phyloP scores from a whole-genome alignment of 768 basidiomycete species.

The Pholiota molesta region DNA sequence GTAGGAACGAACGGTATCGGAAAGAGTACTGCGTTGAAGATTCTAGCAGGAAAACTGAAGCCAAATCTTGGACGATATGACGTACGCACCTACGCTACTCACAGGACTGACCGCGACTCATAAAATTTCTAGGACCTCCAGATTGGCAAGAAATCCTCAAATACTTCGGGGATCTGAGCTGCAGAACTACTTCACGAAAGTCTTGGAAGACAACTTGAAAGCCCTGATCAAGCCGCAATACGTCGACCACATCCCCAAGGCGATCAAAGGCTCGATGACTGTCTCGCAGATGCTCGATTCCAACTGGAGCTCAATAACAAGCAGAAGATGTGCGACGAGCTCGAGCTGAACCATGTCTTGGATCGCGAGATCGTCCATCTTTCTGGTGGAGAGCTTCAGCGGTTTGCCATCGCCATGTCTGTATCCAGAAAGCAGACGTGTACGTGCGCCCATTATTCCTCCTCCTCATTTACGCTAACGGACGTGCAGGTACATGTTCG shows the following conservation, averaged over 20 bases:
- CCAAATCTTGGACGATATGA: constrained; percentile 98
- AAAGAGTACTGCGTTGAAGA: constrained; percentile 97
- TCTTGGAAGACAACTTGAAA: constrained; percentile 97
- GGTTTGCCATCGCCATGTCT: constrained; percentile 98
- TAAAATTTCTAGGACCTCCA: constrained; percentile 70
- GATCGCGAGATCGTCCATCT: constrained; percentile 84
- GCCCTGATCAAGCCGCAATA: constrained; percentile 99
- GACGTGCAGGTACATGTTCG: constrained; percentile 88
- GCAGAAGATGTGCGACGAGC: constrained; percentile 78
- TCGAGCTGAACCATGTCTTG: constrained; percentile 87
- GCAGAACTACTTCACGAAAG: constrained; percentile 99
- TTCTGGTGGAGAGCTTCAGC: constrained; percentile 95
- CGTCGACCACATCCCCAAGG: constrained; percentile 97
- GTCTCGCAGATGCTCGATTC: constrained; percentile 91
- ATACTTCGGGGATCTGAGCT: constrained; percentile 98
- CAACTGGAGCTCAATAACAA: constrained; percentile 88
- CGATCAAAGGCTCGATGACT: constrained; percentile 88
- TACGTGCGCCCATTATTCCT: constrained; percentile 41
- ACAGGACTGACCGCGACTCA: constrained; percentile 6
- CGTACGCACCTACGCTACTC: constrained; percentile 45
- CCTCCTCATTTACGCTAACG: constrained; percentile 5
- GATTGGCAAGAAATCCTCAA: constrained; percentile 99
- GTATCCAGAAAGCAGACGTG: constrained; percentile 95
- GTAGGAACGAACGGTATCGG: constrained; percentile 99
- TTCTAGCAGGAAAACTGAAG: constrained; percentile 95